phyloP scores from a whole-genome alignment of 1,284 basidiomycete species.

The Rhodotorula sp. region DNA sequence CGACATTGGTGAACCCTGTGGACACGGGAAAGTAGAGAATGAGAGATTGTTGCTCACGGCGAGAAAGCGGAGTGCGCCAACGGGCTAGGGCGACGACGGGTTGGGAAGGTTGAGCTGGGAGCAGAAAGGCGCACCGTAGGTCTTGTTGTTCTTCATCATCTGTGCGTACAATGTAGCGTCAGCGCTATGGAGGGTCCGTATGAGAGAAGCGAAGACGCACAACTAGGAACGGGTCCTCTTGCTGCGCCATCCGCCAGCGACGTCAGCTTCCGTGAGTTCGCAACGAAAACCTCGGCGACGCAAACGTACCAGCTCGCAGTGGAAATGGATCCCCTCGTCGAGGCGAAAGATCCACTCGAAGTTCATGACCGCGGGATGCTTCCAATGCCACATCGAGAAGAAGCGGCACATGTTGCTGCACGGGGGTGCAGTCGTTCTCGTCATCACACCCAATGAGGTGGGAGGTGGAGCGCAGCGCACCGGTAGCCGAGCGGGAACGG shows the following conservation, averaged over 20 bases:
- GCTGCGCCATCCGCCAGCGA: not conserved
- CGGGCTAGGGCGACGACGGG: not conserved
- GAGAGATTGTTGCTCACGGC: too few species aligned
- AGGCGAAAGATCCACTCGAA: constrained; percentile 24
- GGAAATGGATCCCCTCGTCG: constrained; percentile 19
- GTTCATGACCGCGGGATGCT: not conserved
- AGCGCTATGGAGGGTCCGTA: not conserved
- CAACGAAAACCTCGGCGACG: too few species aligned
- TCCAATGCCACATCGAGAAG: constrained; percentile 8
- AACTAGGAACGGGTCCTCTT: constrained; percentile 10
- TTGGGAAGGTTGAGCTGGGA: not conserved
- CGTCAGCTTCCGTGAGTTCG: too few species aligned
- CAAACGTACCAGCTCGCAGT: constrained; percentile 16
- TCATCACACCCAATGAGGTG: not conserved
- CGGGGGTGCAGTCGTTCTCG: not conserved
- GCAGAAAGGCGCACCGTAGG: constrained; percentile 1
- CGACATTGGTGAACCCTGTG: constrained; percentile 8
- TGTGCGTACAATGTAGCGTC: not conserved
- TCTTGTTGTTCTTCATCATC: not conserved
- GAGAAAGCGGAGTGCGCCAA: too few species aligned
- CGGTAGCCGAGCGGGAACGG: constrained; percentile 7
- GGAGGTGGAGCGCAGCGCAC: not conserved
- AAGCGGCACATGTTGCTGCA: constrained; percentile 26
- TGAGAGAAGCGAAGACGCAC: not conserved
- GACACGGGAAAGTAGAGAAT: not conserved